A percentile compares a stretch with the other conserved stretches of the same genome.
phyloP scores from a whole-genome alignment of 2,329 filamentous ascomycete species.

The Metarhizium anisopliae region DNA sequence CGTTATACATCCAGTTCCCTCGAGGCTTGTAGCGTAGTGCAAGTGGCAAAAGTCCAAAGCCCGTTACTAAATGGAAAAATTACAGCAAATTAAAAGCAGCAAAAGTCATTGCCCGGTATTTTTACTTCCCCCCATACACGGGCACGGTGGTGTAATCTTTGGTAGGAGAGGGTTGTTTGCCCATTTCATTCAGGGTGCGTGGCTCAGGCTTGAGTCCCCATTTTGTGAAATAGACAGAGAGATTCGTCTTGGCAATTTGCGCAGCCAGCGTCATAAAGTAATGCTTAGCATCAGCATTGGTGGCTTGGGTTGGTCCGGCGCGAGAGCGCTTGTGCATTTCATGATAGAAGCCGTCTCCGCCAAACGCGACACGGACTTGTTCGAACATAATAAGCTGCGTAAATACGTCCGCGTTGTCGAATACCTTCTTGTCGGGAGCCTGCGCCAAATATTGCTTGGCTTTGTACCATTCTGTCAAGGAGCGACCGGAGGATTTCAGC shows the following conservation, averaged over 20 bases:
- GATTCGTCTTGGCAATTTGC: not conserved
- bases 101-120: too few species aligned
- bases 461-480: too few species aligned
- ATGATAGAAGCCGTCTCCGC: constrained; percentile 1
- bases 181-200: constrained; percentile 1
- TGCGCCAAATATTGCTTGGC: too few species aligned
- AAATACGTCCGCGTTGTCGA: not conserved
- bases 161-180: not conserved
- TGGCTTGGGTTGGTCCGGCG: not conserved
- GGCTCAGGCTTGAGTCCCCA: constrained; percentile 3
- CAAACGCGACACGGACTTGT: constrained; percentile 4
- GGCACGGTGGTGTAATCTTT: constrained; percentile 16
- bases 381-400: constrained; percentile 3
- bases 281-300: not conserved
- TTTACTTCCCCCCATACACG: constrained; percentile 6
- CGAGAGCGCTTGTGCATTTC: not conserved
- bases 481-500: too few species aligned
- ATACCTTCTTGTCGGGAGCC: constrained; percentile 1
- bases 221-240: constrained; percentile 1
- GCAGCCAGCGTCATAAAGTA: not conserved
- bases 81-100: too few species aligned
- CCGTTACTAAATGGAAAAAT: too few species aligned
- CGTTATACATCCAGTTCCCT: too few species aligned
- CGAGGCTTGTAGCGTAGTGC: too few species aligned
- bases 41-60: too few species aligned